phyloP scores from a whole-genome alignment of 345 rosid species.

The Geranium brycei region DNA sequence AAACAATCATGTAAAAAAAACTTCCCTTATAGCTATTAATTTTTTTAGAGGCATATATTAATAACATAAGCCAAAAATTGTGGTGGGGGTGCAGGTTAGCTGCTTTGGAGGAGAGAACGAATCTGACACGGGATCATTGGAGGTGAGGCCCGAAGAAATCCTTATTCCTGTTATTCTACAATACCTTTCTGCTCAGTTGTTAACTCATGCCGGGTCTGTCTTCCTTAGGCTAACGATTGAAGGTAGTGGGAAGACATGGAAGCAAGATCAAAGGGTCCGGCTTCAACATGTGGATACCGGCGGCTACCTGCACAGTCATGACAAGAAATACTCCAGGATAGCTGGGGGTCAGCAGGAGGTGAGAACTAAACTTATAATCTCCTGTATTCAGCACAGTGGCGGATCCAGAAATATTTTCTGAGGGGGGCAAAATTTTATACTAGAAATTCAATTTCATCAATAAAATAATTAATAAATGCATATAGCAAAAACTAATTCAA shows the following conservation, averaged over 20 bases:
- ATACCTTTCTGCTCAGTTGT: neutral
- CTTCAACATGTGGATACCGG: conserved; percentile 92
- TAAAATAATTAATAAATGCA: no score
- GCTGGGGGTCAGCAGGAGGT: conserved; percentile 99
- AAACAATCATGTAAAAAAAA: no score
- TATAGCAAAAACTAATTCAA: no score
- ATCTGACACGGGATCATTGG: conserved; percentile 96
- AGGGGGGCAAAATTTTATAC: no score
- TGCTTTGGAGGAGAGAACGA: conserved; percentile 90
- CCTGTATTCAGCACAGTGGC: neutral
- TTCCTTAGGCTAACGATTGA: conserved; percentile 61
- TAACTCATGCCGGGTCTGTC: neutral
- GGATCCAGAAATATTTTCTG: no score
- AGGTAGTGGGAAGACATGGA: conserved; percentile 91
- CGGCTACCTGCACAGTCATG: conserved; percentile 91
- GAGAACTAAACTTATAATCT: conserved; percentile 8
- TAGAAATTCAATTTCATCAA: no score
- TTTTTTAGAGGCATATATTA: neutral
- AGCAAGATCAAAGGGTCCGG: conserved; percentile 78
- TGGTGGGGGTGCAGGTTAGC: conserved; percentile 46
- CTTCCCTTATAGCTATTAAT: neutral
- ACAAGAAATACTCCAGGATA: conserved; percentile 84
- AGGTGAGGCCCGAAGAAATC: conserved; percentile 24
- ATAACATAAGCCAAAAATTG: no score
- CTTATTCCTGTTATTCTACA: no score